A percentile compares a stretch with the other conserved stretches of the same genome.
These are phyloP conservation scores for Gyromitra esculenta DNA, from an alignment of 2,329 filamentous ascomycete species.

Conservation along the genomic window DNA sequence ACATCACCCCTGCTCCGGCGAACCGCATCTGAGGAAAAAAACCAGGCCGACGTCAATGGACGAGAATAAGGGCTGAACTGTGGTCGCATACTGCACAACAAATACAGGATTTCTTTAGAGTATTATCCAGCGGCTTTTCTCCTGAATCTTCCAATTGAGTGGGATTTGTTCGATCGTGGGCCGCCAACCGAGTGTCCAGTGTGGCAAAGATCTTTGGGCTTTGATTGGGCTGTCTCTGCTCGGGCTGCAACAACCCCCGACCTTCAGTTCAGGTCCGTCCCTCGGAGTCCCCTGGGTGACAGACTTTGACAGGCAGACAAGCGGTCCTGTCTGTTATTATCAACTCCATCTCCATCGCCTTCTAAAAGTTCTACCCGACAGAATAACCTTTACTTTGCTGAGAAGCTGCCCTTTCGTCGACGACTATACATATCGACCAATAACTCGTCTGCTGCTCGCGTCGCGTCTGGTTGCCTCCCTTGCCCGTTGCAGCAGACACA, in stretches of 20 bases:
- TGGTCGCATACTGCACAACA: conserved; percentile 22
- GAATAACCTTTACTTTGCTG: conserved; percentile 30
- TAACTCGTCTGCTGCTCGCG: conserved; percentile 44
- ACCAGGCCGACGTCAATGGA: conserved; percentile 35
- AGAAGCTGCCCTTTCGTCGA: conserved; percentile 37
- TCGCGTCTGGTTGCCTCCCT: conserved; percentile 50
- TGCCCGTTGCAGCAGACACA: conserved; percentile 31
- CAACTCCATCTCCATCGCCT: conserved; percentile 47
- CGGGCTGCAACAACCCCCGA: conserved; percentile 38
- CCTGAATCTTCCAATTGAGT: conserved; percentile 31
- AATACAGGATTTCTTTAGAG: conserved; percentile 11
- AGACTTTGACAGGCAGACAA: neutral
- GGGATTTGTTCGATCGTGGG: conserved; percentile 15
- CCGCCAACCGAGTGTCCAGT: conserved; percentile 38
- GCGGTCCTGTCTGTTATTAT: conserved; percentile 45
- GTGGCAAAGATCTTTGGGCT: conserved; percentile 38
- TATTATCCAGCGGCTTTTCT: conserved; percentile 19
- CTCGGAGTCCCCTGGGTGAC: conserved; percentile 36
- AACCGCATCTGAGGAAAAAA: conserved; percentile 43
- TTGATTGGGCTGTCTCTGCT: conserved; percentile 45
- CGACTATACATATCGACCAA: conserved; percentile 49
- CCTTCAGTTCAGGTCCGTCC: conserved; percentile 39
- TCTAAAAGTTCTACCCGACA: conserved; percentile 49
- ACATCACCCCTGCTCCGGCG: conserved; percentile 40
- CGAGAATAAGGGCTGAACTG: conserved; percentile 22